Evolutionary conservation across 129 eudicot genomes (phyloP).

Genomic region (Pulicaria dysenterica): DNA sequence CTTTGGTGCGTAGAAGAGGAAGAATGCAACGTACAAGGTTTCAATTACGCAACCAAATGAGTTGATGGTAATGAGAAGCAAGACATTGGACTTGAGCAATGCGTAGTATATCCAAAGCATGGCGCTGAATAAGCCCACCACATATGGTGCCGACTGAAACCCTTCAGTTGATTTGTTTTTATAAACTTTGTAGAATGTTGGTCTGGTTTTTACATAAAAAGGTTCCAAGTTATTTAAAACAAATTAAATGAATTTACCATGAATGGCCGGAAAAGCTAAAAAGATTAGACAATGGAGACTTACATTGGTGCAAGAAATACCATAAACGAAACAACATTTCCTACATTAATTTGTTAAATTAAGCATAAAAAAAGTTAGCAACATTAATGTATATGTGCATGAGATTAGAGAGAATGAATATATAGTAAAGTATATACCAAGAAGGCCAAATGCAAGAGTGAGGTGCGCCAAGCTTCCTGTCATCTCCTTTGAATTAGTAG

Average conservation of each 20-base stretch:
- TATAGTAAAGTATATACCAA: constrained; percentile 41
- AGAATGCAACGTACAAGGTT: constrained; percentile 60
- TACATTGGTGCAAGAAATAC: constrained; percentile 84
- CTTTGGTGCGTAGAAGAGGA: constrained; percentile 67
- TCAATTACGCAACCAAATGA: constrained; percentile 70
- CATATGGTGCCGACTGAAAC: constrained; percentile 76
- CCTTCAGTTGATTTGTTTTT: constrained; percentile 83
- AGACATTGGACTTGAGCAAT: constrained; percentile 52
- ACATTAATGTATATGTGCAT: not conserved
- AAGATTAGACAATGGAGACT: constrained; percentile 17
- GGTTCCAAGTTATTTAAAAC: not conserved
- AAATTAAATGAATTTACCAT: not conserved
- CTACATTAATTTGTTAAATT: constrained; percentile 36
- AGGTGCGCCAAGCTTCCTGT: constrained; percentile 43
- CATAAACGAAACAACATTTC: constrained; percentile 69
- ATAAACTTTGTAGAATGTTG: constrained; percentile 78
- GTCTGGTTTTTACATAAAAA: constrained; percentile 41
- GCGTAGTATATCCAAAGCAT: constrained; percentile 95
- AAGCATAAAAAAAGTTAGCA: not conserved
- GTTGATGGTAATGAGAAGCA: constrained; percentile 80
- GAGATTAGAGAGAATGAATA: constrained; percentile 12
- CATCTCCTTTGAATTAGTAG: constrained; percentile 29
- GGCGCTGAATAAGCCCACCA: constrained; percentile 73
- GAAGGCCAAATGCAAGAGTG: constrained; percentile 76
- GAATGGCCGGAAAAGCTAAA: not conserved